Conservation (phyloP, 139 green algal species). For the Eudorina sp. region DNA sequence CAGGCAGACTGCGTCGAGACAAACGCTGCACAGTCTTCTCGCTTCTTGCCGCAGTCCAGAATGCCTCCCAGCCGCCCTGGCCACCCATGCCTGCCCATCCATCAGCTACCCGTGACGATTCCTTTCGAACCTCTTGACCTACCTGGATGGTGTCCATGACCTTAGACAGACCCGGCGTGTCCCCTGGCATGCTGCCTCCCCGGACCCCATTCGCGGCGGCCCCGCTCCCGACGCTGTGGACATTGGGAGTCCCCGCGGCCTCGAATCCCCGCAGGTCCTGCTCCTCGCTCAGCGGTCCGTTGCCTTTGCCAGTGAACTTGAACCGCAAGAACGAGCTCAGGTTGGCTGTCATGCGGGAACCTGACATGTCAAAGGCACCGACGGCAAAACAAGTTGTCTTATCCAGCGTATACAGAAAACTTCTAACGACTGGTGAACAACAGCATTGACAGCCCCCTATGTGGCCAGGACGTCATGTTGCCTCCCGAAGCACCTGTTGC, state of each 20-base stretch:
- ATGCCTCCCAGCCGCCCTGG: too few relatives aligned
- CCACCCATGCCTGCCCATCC: too few relatives aligned
- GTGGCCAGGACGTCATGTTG: too few relatives aligned
- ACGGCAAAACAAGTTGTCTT: too few relatives aligned
- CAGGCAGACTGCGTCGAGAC: too few relatives aligned
- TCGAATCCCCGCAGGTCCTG: constrained; percentile 72
- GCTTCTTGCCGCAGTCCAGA: too few relatives aligned
- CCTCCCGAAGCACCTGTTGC: too few relatives aligned
- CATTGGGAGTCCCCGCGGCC: neutral
- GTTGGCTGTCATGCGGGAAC: constrained; percentile 59
- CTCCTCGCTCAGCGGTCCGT: constrained; percentile 51
- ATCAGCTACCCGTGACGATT: neutral
- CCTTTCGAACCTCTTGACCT: neutral
- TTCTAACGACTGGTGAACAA: too few relatives aligned
- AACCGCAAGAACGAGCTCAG: constrained; percentile 64
- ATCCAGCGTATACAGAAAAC: too few relatives aligned
- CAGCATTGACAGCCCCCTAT: too few relatives aligned
- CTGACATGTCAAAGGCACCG: constrained; percentile 14
- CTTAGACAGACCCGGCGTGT: neutral
- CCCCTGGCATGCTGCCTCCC: neutral
- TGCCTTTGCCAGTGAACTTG: constrained; percentile 51
- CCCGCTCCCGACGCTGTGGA: too few relatives aligned
- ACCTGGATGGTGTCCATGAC: constrained; percentile 64
- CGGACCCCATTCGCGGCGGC: neutral
- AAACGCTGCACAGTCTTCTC: too few relatives aligned